Evolutionary conservation across 2,329 filamentous ascomycete genomes (phyloP).

Genomic region (Diaporthe batatas): DNA sequence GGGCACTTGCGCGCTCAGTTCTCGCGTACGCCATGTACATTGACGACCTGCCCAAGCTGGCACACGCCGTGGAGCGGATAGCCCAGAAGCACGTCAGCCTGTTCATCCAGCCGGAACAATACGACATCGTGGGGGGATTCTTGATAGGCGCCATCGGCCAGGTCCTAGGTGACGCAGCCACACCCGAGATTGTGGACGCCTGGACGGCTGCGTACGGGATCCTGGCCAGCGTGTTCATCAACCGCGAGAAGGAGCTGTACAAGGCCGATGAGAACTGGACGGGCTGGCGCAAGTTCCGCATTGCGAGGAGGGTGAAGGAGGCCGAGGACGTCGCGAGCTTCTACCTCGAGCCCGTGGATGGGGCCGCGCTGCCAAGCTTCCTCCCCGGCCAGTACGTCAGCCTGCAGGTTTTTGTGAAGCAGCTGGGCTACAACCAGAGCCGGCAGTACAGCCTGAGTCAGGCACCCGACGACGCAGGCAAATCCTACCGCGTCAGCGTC

Average conservation of each 20-base stretch:
- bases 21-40: conserved; percentile 81
- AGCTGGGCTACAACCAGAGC: conserved; percentile 74
- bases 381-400: conserved; percentile 81
- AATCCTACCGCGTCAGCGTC: conserved; percentile 79
- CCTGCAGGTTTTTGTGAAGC: conserved; percentile 71
- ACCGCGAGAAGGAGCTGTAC: conserved; percentile 73
- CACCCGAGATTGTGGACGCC: conserved; percentile 74
- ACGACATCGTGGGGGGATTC: conserved; percentile 76
- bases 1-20: conserved; percentile 77
- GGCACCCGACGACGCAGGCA: conserved; percentile 59
- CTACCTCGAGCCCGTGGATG: conserved; percentile 76
- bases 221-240: conserved; percentile 79
- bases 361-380: conserved; percentile 67
- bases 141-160: conserved; percentile 76
- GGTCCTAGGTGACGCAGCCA: conserved; percentile 77
- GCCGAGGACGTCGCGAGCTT: conserved; percentile 75
- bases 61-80: conserved; percentile 73
- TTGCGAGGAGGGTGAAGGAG: conserved; percentile 69
- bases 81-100: conserved; percentile 82
- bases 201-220: conserved; percentile 80
- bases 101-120: conserved; percentile 77
- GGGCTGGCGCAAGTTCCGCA: conserved; percentile 65
- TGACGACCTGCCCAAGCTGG: conserved; percentile 74
- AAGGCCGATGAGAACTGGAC: conserved; percentile 59
- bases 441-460: conserved; percentile 83